phyloP scores from a whole-genome alignment of 1,139 yeast genomes.

The Taiozyma sp. region DNA sequence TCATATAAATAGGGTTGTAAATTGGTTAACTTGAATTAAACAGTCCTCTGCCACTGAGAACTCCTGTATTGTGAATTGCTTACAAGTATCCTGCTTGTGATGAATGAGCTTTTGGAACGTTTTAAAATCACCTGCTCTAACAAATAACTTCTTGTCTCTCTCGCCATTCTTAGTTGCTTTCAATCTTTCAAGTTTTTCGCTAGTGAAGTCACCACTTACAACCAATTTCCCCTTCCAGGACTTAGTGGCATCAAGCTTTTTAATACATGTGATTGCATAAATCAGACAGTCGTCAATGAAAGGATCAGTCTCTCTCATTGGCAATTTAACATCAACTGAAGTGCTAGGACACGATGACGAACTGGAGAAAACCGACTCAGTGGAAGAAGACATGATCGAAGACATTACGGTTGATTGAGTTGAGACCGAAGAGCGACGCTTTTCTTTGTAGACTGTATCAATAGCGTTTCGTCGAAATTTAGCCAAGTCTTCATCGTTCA shows the following conservation, averaged over 20 bases:
- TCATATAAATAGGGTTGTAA: background rate
- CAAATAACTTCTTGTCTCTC: background rate
- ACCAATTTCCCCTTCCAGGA: conserved; percentile 18
- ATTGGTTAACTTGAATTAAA: background rate
- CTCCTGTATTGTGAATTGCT: conserved; percentile 1
- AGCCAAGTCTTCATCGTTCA: background rate
- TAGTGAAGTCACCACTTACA: conserved; percentile 25
- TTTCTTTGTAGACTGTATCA: background rate
- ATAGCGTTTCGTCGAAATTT: conserved; percentile 25
- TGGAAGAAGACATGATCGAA: background rate
- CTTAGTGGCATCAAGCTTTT: conserved; percentile 4
- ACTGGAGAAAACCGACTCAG: background rate
- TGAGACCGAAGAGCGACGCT: background rate
- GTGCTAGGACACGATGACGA: background rate
- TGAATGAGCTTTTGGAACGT: background rate
- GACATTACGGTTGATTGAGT: background rate
- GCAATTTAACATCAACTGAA: background rate
- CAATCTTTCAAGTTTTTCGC: background rate
- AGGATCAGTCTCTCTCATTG: background rate
- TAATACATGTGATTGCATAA: conserved; percentile 7
- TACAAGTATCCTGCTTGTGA: background rate
- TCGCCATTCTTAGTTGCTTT: background rate
- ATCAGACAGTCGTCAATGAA: conserved; percentile 7
- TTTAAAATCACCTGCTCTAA: conserved; percentile 1
- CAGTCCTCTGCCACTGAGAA: background rate